A percentile compares a stretch with the other conserved stretches of the same genome.
These are phyloP conservation scores for Paramecium bursaria DNA, from an alignment of 73 alveolate species.

Conservation along the genomic window DNA sequence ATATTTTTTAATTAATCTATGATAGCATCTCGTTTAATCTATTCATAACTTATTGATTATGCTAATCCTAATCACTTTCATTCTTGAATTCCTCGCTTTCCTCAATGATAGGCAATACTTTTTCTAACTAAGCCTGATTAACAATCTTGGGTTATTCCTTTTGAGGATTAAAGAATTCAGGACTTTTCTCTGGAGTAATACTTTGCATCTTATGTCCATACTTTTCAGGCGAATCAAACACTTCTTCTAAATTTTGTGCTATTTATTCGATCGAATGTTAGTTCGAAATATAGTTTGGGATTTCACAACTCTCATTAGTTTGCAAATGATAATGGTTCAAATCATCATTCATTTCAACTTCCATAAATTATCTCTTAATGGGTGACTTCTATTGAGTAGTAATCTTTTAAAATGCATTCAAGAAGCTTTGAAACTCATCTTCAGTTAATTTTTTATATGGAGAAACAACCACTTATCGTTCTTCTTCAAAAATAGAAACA, in stretches of 20 bases:
- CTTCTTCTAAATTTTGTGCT: conserved; percentile 20
- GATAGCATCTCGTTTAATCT: conserved; percentile 22
- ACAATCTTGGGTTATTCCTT: neutral
- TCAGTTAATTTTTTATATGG: conserved; percentile 27
- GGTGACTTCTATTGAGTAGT: conserved; percentile 19
- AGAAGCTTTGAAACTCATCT: conserved; percentile 18
- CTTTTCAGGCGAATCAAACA: conserved; percentile 58
- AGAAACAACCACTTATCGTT: conserved; percentile 1
- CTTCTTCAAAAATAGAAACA: conserved; percentile 22
- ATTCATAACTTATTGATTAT: neutral
- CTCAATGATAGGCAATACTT: conserved; percentile 42
- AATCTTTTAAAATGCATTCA: neutral
- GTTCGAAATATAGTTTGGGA: too few relatives aligned
- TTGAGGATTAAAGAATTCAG: conserved; percentile 39
- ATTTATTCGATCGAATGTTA: conserved; percentile 25
- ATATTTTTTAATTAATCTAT: conserved; percentile 22
- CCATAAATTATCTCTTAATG: conserved; percentile 6
- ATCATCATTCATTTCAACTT: too few relatives aligned
- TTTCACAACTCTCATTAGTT: neutral
- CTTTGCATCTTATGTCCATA: neutral
- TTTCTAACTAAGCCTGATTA: conserved; percentile 13
- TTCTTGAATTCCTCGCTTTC: conserved; percentile 23
- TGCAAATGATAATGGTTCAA: conserved; percentile 11
- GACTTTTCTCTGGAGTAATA: conserved; percentile 42
- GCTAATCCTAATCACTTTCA: too few relatives aligned